A percentile compares a stretch with the other conserved stretches of the same genome.
phyloP scores from a whole-genome alignment of 306 rosid genomes.

The Fragaria nilgerrensis region DNA sequence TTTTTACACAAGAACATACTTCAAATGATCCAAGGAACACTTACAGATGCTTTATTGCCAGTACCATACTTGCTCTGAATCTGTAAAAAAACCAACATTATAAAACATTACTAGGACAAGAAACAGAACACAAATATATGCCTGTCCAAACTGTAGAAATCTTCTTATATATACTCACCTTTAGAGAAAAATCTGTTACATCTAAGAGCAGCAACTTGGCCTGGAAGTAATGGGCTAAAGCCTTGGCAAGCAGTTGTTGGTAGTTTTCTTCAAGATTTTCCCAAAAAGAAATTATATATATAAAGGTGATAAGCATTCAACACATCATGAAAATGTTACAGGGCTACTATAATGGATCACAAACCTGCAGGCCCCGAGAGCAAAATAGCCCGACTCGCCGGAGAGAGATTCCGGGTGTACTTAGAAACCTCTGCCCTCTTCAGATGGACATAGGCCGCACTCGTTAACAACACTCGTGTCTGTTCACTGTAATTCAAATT shows the following conservation, averaged over 20 bases:
- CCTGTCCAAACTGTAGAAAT: background rate
- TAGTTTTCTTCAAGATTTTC: slow-evolving; percentile 60
- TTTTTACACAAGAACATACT: background rate
- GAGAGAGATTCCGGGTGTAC: slow-evolving; percentile 84
- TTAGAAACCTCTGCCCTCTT: slow-evolving; percentile 83
- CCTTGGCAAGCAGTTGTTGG: slow-evolving; percentile 96
- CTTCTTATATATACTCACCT: slow-evolving; percentile 36
- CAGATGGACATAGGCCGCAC: slow-evolving; percentile 94
- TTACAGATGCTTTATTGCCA: slow-evolving; percentile 67
- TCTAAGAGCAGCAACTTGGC: slow-evolving; percentile 92
- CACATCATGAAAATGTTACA: background rate
- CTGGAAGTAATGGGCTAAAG: slow-evolving; percentile 90
- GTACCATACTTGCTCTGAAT: slow-evolving; percentile 79
- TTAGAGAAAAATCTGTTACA: slow-evolving; percentile 76
- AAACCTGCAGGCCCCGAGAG: slow-evolving; percentile 95
- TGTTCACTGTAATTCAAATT: slow-evolving; percentile 58
- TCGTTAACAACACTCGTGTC: slow-evolving; percentile 78
- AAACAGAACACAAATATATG: background rate
- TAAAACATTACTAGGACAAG: background rate
- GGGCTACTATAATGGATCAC: background rate
- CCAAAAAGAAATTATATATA: background rate
- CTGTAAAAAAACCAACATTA: slow-evolving; percentile 41
- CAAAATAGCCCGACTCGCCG: slow-evolving; percentile 91
- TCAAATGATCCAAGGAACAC: slow-evolving; percentile 12
- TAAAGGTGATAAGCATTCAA: background rate